Conservation (phyloP, 2,329 filamentous ascomycete species). For the Fusarium sp. region DNA sequence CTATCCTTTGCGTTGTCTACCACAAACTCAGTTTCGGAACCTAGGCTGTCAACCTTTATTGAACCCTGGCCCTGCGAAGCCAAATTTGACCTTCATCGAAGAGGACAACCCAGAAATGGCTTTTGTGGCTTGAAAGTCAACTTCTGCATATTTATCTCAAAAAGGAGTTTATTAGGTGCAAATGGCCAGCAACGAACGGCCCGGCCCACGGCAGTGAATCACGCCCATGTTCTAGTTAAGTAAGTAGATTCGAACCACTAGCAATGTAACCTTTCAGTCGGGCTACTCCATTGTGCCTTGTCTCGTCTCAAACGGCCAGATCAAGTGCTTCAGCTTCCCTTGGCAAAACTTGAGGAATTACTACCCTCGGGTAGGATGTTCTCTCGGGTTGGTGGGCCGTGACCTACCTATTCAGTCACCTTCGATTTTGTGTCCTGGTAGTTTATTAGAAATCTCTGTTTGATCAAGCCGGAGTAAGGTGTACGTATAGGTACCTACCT, state of each 20-base stretch:
- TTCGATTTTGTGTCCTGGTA: constrained; percentile 1
- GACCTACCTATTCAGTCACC: neutral
- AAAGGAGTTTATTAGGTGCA: constrained; percentile 24
- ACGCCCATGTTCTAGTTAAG: constrained; percentile 29
- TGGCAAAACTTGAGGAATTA: constrained; percentile 10
- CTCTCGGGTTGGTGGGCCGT: neutral
- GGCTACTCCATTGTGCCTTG: constrained; percentile 20
- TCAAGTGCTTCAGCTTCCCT: constrained; percentile 19
- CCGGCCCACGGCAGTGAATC: constrained; percentile 36
- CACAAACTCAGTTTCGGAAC: constrained; percentile 14
- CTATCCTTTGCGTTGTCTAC: neutral
- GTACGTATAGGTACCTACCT: neutral
- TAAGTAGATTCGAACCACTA: constrained; percentile 21
- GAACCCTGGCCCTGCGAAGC: constrained; percentile 2
- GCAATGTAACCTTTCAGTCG: constrained; percentile 35
- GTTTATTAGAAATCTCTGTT: neutral
- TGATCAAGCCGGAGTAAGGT: neutral
- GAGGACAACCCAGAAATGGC: constrained; percentile 6
- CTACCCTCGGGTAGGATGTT: neutral
- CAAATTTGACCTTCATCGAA: neutral
- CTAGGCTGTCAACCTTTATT: constrained; percentile 1
- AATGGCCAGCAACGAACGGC: constrained; percentile 32
- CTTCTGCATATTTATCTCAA: constrained; percentile 27
- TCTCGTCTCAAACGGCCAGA: constrained; percentile 26
- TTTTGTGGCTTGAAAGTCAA: constrained; percentile 20